Base-by-base conservation (phyloP, 2,329 filamentous ascomycete species). In the Chalaropsis ovoidea region DNA sequence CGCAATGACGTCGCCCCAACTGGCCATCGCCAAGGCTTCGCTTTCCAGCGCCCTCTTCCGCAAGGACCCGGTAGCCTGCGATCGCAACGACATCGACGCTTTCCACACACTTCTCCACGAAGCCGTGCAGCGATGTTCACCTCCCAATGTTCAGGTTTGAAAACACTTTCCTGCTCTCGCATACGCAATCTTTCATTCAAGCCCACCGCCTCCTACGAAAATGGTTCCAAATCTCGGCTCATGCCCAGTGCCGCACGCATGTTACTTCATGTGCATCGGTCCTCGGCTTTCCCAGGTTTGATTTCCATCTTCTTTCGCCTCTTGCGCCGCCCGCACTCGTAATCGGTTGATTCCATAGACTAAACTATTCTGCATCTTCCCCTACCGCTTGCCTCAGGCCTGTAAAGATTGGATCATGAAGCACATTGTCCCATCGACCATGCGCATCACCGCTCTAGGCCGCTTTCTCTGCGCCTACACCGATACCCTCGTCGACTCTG, bases 81-180 rank as follows among this genome's bases (percentile, higher is more conserved):
- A 84, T 61, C 85, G 86, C 73, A 82, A 85, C 71, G 82, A 87
- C 67, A 87, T 93, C 74, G 81, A 86, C 70, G 75, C 81, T 67
- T 88, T 93, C 75, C 83, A 90, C 74, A 74, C 77, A 69, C 78
- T 85, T 67, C 80, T 94, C 71, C 82, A 86, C 74, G 77, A 80
- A 73, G 82, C 82, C 71, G 77, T 89, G 73, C 77, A 81, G 76
- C 82, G 85, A 78, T 93, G 89, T 82, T 89, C 88, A 72, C 82
- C 85, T 73, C 77, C 80, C 79, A 91, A 93, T 79, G 87, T 94
- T 81, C 89, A 94, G 89, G 89, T 94, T 89, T 90, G 87, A 80
- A 73, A 75, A 68, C 71, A 74, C 71, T 73, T 72, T 65, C 68
- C 69, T 67, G 64, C 63, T 61, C 68, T 66, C 65, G 62, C 62